Evolutionary conservation across 768 basidiomycete species (phyloP), one percentile per base, ranked within the genome.

Genomic region (Suillus luteus): DNA sequence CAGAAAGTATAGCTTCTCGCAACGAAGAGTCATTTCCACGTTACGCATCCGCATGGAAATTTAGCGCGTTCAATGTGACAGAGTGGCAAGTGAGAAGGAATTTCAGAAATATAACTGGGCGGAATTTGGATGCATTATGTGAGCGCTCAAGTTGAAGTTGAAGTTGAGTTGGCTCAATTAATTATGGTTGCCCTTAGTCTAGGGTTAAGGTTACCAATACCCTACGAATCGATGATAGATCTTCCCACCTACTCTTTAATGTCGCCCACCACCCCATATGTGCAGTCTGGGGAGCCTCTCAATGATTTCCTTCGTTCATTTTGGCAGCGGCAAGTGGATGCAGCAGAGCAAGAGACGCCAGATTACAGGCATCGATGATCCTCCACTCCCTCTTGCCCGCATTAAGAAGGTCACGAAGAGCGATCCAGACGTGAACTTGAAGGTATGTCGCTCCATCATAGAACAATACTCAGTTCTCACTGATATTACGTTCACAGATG

Each of bases 371-470:
- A n/a, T n/a, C n/a, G n/a, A n/a, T n/a, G n/a, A 95, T 71, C 93
- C 92, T 1, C 89, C 92, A 7, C 80, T 99, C 12, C 96, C 96
- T 4, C 80, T 99, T 37, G 97, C 97, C 17, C 82, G 97, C 73
- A 97, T 99, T 71, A 99, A 98, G 83, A 99, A 98, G 76, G 96
- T 98, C 63, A 97, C 98, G 93, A 98, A 99, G 83, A 96, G 91
- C 75, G 95, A 95, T 79, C 93, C 94, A 3, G 94, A 96, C 70
- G 94, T n/a, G n/a, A n/a, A n/a, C n/a, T n/a, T 98, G 67, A 95
- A 95, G 86, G 95, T 96, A 73, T 72, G 86, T 72, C 60, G 48
- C 51, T 15, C n/a, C 19, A 40, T 44, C 49, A 38, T 69, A 33
- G 58, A 40, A 40, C 35, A 55, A n/a, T 60, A 33, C 63, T 55